A percentile compares a stretch with the other conserved stretches of the same genome.
Conservation (phyloP, 164 flowering plant genomes). For the Cinnamomum micranthum region DNA sequence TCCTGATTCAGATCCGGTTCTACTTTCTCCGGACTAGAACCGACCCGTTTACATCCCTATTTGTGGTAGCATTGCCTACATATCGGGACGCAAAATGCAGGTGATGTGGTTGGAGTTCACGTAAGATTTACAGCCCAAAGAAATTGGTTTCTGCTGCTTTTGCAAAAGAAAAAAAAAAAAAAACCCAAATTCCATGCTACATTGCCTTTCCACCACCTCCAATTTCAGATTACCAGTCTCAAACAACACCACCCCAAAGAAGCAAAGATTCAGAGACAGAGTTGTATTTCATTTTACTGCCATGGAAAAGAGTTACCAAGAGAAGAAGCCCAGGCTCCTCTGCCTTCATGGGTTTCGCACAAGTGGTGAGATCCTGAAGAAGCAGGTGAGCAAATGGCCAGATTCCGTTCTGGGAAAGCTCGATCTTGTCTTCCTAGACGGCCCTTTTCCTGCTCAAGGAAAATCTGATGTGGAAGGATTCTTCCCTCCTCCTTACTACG, state of each 20-base stretch:
- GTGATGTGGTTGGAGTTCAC: too few species aligned
- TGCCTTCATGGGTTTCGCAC: constrained; percentile 86
- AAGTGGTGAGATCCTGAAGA: constrained; percentile 55
- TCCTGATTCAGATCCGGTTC: too few species aligned
- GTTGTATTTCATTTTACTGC: background rate
- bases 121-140: too few species aligned
- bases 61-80: too few species aligned
- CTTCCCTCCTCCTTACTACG: constrained; percentile 84
- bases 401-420: constrained; percentile 39
- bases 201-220: too few species aligned
- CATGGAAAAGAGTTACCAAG: background rate
- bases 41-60: too few species aligned
- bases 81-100: too few species aligned
- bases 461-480: constrained; percentile 77
- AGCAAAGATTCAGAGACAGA: background rate
- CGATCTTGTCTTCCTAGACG: constrained; percentile 70
- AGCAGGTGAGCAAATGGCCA: constrained; percentile 68
- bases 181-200: too few species aligned
- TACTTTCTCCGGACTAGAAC: too few species aligned
- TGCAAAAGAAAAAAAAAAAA: too few species aligned
- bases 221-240: too few species aligned
- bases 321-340: constrained; percentile 49
- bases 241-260: background rate
- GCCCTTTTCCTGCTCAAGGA: constrained; percentile 57
- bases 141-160: too few species aligned